Conservation (phyloP, 2,329 filamentous ascomycete species). For the Lecanicillium sp. region DNA sequence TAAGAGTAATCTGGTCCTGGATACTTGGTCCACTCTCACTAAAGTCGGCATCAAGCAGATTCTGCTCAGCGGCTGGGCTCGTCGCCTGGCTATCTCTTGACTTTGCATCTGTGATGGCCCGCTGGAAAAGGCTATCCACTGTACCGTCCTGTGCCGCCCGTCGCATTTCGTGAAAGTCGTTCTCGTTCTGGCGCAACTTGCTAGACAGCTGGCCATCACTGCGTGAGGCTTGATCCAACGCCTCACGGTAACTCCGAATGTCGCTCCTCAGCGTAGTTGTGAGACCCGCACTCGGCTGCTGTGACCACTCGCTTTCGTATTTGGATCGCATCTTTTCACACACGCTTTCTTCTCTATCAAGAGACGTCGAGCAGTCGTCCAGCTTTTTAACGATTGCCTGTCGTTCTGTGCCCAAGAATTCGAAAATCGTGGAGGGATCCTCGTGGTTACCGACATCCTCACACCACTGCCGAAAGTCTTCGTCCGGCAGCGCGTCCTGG, state of each 20-base stretch:
- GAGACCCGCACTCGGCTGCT: conserved; percentile 85
- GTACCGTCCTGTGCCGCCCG: conserved; percentile 79
- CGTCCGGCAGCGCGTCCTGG: conserved; percentile 78
- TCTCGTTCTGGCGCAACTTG: conserved; percentile 78
- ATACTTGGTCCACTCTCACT: conserved; percentile 73
- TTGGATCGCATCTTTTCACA: conserved; percentile 99
- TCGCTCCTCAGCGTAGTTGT: conserved; percentile 83
- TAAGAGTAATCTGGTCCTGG: conserved; percentile 76
- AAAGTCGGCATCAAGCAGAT: conserved; percentile 86
- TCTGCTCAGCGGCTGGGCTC: conserved; percentile 61
- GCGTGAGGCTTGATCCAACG: conserved; percentile 77
- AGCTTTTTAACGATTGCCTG: conserved; percentile 62
- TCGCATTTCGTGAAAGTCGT: conserved; percentile 92
- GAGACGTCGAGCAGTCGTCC: conserved; percentile 74
- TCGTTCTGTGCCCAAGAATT: conserved; percentile 70
- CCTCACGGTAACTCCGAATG: conserved; percentile 78
- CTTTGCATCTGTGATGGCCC: conserved; percentile 72
- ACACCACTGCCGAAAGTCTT: conserved; percentile 91
- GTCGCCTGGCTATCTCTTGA: conserved; percentile 51
- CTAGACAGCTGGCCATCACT: conserved; percentile 79
- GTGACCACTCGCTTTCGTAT: conserved; percentile 91
- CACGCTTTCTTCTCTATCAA: conserved; percentile 95
- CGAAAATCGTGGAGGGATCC: conserved; percentile 69
- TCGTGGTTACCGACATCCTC: conserved; percentile 84
- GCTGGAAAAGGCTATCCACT: conserved; percentile 81